A percentile compares a stretch with the other conserved stretches of the same genome.
Conservation (phyloP, 2,329 filamentous ascomycete species). For the Colletotrichum agaves region DNA sequence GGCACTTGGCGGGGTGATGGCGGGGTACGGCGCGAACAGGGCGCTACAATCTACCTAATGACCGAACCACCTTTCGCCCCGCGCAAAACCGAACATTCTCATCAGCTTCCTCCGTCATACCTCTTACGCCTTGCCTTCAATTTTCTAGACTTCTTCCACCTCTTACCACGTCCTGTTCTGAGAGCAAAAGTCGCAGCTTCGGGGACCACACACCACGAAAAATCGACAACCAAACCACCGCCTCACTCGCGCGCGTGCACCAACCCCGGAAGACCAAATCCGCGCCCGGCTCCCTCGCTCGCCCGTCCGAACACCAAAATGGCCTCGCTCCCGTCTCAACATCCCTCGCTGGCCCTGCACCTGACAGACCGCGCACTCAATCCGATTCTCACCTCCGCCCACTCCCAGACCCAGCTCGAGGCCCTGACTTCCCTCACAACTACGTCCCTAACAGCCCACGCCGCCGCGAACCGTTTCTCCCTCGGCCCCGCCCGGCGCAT, state of each 20-base stretch:
- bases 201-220: too few species aligned
- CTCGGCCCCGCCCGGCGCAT: slow-evolving; percentile 66
- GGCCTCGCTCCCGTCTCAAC: slow-evolving; percentile 58
- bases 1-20: slow-evolving; percentile 39
- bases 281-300: not conserved
- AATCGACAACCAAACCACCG: too few species aligned
- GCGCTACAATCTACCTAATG: slow-evolving; percentile 25
- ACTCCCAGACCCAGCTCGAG: slow-evolving; percentile 54
- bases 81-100: slow-evolving; percentile 17
- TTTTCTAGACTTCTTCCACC: not conserved
- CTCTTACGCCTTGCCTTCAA: not conserved
- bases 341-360: slow-evolving; percentile 64
- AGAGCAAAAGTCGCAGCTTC: not conserved
- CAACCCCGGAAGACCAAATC: not conserved
- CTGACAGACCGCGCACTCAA: slow-evolving; percentile 67
- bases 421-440: slow-evolving; percentile 64
- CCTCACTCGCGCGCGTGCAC: not conserved
- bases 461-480: slow-evolving; percentile 62
- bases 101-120: slow-evolving; percentile 6
- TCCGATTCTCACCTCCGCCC: slow-evolving; percentile 66
- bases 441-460: slow-evolving; percentile 63
- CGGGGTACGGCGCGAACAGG: slow-evolving; percentile 35
- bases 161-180: too few species aligned
- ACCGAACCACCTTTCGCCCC: slow-evolving; percentile 5
- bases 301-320: slow-evolving; percentile 41